Conservation (phyloP, 2,329 filamentous ascomycete genomes). For the Aspergillus sp. region DNA sequence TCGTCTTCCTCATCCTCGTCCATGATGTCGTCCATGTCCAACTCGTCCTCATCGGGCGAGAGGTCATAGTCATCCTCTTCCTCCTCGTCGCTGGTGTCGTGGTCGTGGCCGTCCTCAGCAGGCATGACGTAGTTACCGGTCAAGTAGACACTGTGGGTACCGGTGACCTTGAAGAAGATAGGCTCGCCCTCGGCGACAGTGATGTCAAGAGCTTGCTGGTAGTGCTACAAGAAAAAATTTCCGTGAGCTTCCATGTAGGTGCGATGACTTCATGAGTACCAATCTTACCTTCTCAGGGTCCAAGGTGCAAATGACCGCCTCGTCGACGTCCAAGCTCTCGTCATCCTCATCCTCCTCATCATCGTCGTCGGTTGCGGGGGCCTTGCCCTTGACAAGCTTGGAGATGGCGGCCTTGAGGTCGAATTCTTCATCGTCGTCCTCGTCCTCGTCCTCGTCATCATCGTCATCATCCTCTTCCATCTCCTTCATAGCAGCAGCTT, state of each 20-base stretch:
- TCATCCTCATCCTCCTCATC: slow-evolving; percentile 52
- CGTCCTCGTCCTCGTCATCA: slow-evolving; percentile 65
- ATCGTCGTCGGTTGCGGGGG: slow-evolving; percentile 61
- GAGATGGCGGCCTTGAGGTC: slow-evolving; percentile 43
- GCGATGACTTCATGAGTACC: background rate
- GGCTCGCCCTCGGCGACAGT: slow-evolving; percentile 81
- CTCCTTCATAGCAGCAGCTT: slow-evolving; percentile 69
- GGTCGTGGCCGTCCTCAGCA: slow-evolving; percentile 46
- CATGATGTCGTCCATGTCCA: slow-evolving; percentile 51
- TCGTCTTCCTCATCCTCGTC: slow-evolving; percentile 60
- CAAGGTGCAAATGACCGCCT: slow-evolving; percentile 92
- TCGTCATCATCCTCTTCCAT: slow-evolving; percentile 58
- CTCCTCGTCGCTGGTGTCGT: slow-evolving; percentile 49
- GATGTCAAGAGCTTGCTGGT: slow-evolving; percentile 92
- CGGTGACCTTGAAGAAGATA: slow-evolving; percentile 85
- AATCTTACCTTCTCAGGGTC: slow-evolving; percentile 77
- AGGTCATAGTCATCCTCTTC: slow-evolving; percentile 72
- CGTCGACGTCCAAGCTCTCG: slow-evolving; percentile 64
- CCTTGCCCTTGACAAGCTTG: slow-evolving; percentile 60
- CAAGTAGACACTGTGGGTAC: slow-evolving; percentile 83
- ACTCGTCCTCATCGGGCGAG: slow-evolving; percentile 70
- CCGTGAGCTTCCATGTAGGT: background rate
- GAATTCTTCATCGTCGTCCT: slow-evolving; percentile 67
- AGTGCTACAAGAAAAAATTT: slow-evolving; percentile 56
- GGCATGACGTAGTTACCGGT: slow-evolving; percentile 92